phyloP scores from a whole-genome alignment of 2,329 filamentous ascomycete genomes.

The Trichoderma guizhouense region DNA sequence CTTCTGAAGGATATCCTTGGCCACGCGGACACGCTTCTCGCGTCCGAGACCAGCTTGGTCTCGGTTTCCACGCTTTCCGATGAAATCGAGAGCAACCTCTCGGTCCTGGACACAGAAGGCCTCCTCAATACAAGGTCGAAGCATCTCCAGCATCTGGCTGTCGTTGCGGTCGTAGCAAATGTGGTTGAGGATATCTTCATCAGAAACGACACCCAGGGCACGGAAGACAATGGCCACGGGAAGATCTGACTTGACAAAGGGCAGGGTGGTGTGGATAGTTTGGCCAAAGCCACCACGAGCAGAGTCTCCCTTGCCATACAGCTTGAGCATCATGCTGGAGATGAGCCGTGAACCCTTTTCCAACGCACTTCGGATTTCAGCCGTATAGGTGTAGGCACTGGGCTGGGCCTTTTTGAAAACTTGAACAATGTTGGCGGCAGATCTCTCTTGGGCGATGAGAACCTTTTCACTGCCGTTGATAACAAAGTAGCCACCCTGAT shows the following conservation, averaged over 20 bases:
- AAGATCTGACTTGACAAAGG: conserved; percentile 90
- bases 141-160: conserved; percentile 94
- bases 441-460: conserved; percentile 93
- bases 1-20: conserved; percentile 92
- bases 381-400: conserved; percentile 88
- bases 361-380: conserved; percentile 92
- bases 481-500: conserved; percentile 97
- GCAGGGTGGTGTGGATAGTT: conserved; percentile 85
- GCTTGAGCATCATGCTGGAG: conserved; percentile 86
- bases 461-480: conserved; percentile 99
- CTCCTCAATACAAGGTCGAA: conserved; percentile 96
- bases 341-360: conserved; percentile 95
- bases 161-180: conserved; percentile 96
- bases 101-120: conserved; percentile 94
- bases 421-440: conserved; percentile 96
- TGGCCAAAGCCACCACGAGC: conserved; percentile 74
- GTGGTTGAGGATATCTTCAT: conserved; percentile 96
- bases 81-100: conserved; percentile 90
- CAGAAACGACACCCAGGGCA: conserved; percentile 90
- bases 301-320: conserved; percentile 82
- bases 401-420: conserved; percentile 96
- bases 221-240: conserved; percentile 95
- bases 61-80: conserved; percentile 81
- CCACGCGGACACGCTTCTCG: conserved; percentile 87
- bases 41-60: conserved; percentile 61